Base-by-base conservation (phyloP, 306 rosid genomes). In the Quercus bicolor region DNA sequence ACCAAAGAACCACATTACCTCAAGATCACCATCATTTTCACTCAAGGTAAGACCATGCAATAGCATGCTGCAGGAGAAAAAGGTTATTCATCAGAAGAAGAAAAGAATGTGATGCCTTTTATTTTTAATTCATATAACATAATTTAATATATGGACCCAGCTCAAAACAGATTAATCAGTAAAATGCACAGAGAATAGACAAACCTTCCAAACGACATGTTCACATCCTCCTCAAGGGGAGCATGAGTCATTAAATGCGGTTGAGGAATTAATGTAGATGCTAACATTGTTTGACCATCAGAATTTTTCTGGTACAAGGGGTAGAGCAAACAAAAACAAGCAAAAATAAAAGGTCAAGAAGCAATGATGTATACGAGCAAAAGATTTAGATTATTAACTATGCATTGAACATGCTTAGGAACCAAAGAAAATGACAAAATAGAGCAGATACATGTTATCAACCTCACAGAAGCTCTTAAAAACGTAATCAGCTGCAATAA, bases 181-280 rank as follows among this genome's bases (percentile, higher is more conserved):
- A 24, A 74, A 75, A 40, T 10, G 78, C 43, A 85, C 68, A 34
- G 66, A 14, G 73, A 56, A 76, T 79, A 78, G 75, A 88, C 86
- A 73, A 81, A 94, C 98, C 97, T 94, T 91, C 98, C 98, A 88
- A 92, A 94, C 31, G 98, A 89, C 98, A 94, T 90, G 84, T 91
- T 87, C 70, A 92, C 89, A 82, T 94, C 98, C 60, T 90, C 98
- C 83, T 94, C 97, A 75, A 83, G 80, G 21, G 86, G 86, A 37
- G 92, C 91, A 82, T 84, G 88, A 76, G 85, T 87, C 90, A 90
- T 79, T 72, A 90, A 86, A 78, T 89, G 85, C 1, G 98, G 97
- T 61, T 94, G 97, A 43, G 97, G 98, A 86, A 90, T 94, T 83
- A 94, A 89, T 5, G 97, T 92, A 51, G 98, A 94, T 4, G 92